These are phyloP conservation scores for Cenchrus fungigraminus DNA, from an alignment of 176 grass and related monocot genomes.

Conservation along the genomic window DNA sequence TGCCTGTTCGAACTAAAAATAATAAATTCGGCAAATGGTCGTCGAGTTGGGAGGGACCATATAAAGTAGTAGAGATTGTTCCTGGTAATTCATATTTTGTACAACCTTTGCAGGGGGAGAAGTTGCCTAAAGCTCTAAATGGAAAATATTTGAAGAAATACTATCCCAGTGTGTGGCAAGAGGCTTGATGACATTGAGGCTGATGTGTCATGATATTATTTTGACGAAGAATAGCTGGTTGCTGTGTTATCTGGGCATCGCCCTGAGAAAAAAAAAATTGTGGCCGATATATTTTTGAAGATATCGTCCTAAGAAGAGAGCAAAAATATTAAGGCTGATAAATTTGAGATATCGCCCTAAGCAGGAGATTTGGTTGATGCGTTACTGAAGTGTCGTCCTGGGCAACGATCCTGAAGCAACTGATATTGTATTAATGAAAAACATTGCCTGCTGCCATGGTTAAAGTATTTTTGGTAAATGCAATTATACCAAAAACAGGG, in stretches of 20 bases:
- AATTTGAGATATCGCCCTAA: too few relatives aligned
- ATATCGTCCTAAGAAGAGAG: too few relatives aligned
- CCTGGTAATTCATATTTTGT: constrained; percentile 16
- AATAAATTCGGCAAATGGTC: constrained; percentile 10
- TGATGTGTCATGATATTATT: too few relatives aligned
- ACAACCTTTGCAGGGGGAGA: background rate
- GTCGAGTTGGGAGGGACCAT: background rate
- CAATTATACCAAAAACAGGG: too few relatives aligned
- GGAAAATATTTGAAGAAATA: background rate
- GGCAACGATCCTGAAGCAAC: too few relatives aligned
- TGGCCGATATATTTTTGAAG: too few relatives aligned
- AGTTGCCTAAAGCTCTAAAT: background rate
- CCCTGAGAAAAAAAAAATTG: background rate
- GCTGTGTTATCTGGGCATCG: background rate
- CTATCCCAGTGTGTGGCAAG: background rate
- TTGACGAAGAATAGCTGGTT: too few relatives aligned
- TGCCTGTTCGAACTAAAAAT: background rate
- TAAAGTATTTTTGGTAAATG: too few relatives aligned
- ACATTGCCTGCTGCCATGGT: too few relatives aligned
- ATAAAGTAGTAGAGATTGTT: background rate
- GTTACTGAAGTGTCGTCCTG: background rate
- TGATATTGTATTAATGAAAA: too few relatives aligned
- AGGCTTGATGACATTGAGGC: background rate
- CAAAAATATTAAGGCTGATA: too few relatives aligned
- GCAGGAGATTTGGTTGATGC: background rate